Evolutionary conservation across 495 filamentous ascomycete species (phyloP).

Genomic region (Daldinia loculata): DNA sequence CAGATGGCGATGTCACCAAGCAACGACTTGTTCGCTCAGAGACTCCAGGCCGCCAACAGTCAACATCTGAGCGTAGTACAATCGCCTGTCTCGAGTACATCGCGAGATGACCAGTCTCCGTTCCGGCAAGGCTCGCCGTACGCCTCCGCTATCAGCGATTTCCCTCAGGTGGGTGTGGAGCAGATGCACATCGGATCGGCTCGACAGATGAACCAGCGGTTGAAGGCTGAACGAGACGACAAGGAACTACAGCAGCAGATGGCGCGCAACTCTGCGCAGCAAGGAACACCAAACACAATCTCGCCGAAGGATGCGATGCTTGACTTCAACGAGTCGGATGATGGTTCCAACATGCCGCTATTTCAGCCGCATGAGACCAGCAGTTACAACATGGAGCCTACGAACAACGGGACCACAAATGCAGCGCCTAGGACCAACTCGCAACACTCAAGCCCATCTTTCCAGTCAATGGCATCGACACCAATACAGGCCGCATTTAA

Average conservation of each 20-base stretch:
- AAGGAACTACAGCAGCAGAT: slow-evolving; percentile 62
- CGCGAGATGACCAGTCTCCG: slow-evolving; percentile 76
- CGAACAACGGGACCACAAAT: slow-evolving; percentile 40
- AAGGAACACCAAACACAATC: slow-evolving; percentile 79
- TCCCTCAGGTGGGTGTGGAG: slow-evolving; percentile 47
- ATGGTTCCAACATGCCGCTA: slow-evolving; percentile 72
- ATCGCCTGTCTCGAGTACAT: slow-evolving; percentile 55
- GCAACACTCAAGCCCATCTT: slow-evolving; percentile 49
- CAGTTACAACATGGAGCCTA: slow-evolving; percentile 44
- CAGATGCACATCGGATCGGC: slow-evolving; percentile 63
- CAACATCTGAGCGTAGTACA: slow-evolving; percentile 70
- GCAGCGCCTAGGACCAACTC: slow-evolving; percentile 22
- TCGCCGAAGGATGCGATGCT: slow-evolving; percentile 93
- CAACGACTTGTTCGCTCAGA: slow-evolving; percentile 75
- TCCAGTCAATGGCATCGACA: slow-evolving; percentile 58
- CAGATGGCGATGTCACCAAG: slow-evolving; percentile 61
- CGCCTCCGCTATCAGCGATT: slow-evolving; percentile 60
- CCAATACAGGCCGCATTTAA: slow-evolving; percentile 50
- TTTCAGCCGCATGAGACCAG: slow-evolving; percentile 63
- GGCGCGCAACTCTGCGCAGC: slow-evolving; percentile 52
- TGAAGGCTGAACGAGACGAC: slow-evolving; percentile 67
- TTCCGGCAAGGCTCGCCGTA: slow-evolving; percentile 81
- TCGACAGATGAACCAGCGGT: slow-evolving; percentile 66
- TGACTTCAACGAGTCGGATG: slow-evolving; percentile 80
- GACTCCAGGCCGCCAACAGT: slow-evolving; percentile 79